A percentile compares a stretch with the other conserved stretches of the same genome.
phyloP scores from a whole-genome alignment of 2,329 filamentous ascomycete genomes.

The Pezicula rhizophila region DNA sequence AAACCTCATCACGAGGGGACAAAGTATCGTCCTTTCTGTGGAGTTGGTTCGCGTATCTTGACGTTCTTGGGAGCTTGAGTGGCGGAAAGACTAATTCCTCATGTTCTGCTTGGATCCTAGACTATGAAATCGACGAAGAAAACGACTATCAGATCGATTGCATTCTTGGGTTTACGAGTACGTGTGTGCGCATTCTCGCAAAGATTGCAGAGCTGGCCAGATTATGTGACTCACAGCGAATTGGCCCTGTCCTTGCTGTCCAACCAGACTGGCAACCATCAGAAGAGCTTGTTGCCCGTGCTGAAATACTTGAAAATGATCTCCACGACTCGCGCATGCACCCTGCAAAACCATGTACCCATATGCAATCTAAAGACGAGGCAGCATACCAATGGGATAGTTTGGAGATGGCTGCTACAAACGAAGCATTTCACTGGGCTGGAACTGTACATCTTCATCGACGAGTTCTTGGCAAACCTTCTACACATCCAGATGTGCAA shows the following conservation, averaged over 20 bases:
- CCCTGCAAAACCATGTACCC: conserved; percentile 32
- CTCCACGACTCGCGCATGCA: conserved; percentile 49
- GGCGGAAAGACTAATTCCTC: conserved; percentile 39
- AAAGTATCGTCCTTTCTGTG: conserved; percentile 67
- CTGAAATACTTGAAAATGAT: conserved; percentile 53
- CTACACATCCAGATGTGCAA: conserved; percentile 54
- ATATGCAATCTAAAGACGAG: conserved; percentile 42
- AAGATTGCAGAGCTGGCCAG: conserved; percentile 67
- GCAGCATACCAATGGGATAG: conserved; percentile 50
- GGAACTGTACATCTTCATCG: conserved; percentile 71
- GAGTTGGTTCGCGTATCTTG: conserved; percentile 79
- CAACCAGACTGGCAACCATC: conserved; percentile 52
- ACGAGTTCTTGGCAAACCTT: conserved; percentile 59
- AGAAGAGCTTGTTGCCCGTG: conserved; percentile 46
- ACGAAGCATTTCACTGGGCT: conserved; percentile 75
- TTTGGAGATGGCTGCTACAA: conserved; percentile 63
- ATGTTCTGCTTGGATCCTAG: conserved; percentile 25
- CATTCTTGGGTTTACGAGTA: conserved; percentile 71
- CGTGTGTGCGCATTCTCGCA: conserved; percentile 64
- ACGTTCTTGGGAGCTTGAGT: conserved; percentile 68
- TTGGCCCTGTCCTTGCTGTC: conserved; percentile 45
- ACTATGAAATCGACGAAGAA: conserved; percentile 46
- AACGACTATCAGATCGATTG: conserved; percentile 71
- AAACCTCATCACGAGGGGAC: conserved; percentile 39
- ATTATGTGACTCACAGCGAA: conserved; percentile 59